Conservation (phyloP, 1,284 basidiomycete genomes). For the Sporisorium exsertum region DNA sequence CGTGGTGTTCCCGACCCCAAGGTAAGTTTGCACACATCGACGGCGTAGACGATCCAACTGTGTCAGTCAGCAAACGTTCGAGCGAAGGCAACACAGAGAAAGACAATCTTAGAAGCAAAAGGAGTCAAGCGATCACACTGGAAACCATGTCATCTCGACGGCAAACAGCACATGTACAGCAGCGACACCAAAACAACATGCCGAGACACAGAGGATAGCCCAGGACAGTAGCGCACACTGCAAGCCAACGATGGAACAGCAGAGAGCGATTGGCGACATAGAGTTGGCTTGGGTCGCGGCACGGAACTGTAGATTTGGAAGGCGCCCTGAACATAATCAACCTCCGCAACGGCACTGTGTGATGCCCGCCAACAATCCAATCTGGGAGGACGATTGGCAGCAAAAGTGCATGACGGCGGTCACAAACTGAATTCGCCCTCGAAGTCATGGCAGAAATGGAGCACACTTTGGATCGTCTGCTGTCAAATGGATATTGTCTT, state of each 20-base stretch:
- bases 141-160: background rate
- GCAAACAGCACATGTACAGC: background rate
- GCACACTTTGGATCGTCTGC: constrained; percentile 16
- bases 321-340: no score
- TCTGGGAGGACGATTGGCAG: no score
- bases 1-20: constrained; percentile 76
- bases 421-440: no score
- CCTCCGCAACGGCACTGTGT: no score
- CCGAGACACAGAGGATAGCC: background rate
- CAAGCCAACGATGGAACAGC: no score
- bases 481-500: background rate
- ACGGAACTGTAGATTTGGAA: no score
- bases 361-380: no score
- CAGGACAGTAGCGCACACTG: no score
- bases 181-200: background rate
- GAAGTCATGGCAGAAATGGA: no score
- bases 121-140: no score
- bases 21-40: constrained; percentile 33
- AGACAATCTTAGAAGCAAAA: background rate
- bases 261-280: background rate
- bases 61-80: constrained; percentile 4
- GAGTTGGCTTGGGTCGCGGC: no score
- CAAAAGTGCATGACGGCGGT: no score
- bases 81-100: background rate
- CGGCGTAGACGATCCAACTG: constrained; percentile 14